Evolutionary conservation across 2,329 filamentous ascomycete genomes (phyloP).

Genomic region (Huntiella omanensis): DNA sequence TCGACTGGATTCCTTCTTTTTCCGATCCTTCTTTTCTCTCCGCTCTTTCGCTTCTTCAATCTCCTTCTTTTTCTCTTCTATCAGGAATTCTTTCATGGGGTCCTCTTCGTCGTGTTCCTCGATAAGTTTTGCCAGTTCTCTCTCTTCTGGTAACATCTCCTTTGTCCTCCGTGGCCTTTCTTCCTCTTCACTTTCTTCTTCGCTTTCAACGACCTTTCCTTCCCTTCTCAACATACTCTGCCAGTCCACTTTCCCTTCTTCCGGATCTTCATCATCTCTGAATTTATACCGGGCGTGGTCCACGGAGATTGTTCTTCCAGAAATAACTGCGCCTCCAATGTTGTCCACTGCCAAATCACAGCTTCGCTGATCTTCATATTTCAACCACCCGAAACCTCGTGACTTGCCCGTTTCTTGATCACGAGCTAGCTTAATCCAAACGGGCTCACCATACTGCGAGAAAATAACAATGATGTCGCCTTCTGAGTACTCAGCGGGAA

Average conservation of each 20-base stretch:
- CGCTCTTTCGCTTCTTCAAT: conserved; percentile 43
- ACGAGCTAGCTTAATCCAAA: conserved; percentile 76
- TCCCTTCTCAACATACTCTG: conserved; percentile 37
- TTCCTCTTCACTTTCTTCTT: conserved; percentile 27
- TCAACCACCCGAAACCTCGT: conserved; percentile 85
- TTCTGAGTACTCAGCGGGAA: conserved; percentile 83
- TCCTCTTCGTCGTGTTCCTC: conserved; percentile 82
- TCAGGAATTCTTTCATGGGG: conserved; percentile 84
- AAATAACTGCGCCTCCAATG: conserved; percentile 65
- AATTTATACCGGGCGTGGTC: conserved; percentile 88
- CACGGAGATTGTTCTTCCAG: conserved; percentile 64
- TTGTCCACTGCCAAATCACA: conserved; percentile 95
- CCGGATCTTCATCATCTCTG: conserved; percentile 56
- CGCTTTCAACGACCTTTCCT: conserved; percentile 25
- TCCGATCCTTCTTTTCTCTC: conserved; percentile 25
- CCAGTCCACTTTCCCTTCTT: conserved; percentile 39
- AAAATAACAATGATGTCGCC: conserved; percentile 94
- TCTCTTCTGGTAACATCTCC: conserved; percentile 61
- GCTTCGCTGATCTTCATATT: conserved; percentile 95
- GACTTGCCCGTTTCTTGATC: conserved; percentile 96
- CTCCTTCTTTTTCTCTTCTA: conserved; percentile 83
- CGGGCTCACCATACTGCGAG: conserved; percentile 89
- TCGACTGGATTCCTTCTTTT: background rate
- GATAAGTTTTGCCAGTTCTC: conserved; percentile 56
- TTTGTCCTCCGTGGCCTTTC: conserved; percentile 23